Evolutionary conservation across 805 yeast species (phyloP), one percentile per base, ranked within the genome.

Genomic region (Kluyveromyces aestuarii): DNA sequence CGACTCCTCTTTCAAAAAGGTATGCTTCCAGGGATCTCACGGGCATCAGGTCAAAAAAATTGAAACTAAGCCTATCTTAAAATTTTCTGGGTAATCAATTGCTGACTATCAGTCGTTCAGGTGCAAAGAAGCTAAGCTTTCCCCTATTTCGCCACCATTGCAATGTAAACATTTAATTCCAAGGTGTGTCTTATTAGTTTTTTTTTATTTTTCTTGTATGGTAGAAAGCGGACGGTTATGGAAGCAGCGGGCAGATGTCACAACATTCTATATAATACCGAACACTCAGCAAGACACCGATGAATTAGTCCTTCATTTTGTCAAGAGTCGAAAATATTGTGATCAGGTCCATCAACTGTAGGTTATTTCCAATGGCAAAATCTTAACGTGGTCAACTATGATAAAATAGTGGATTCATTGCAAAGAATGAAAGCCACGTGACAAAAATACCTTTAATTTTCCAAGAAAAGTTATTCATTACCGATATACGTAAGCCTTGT

Each of bases 1-100:
- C 81, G 41, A 84, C 67, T 50, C 81, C 77, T 51, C 83, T 76
- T 55, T 87, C 95, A 56, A 80, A 79, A 41, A 84, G 71, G 61
- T 74, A 81, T 2, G 84, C 73, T 58, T 86, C 93, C 49, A 86
- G 73, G 2, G 87, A 75, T 59, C 70, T 75, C 56, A 79, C 74
- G 61, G 69, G 61, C 70, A 66, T 65, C 27, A 11, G 14, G 18
- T 10, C 8, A 40, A n/a, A 5, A 9, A 25, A 40, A 5, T 30
- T 13, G 14, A 10, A 30, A 30, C 35, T 13, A 30, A 30, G 11
- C 35, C 14, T 30, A 7, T 8, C 35, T 30, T 30, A 30, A 30
- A 30, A 10, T 30, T 30, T 10, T 7, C 35, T 30, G 7, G 35
- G 35, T 30, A 13, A 30, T 30, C 35, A 30, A 30, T 30, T 30